phyloP scores from a whole-genome alignment of 805 yeast species.

The Pichia cabralensis region DNA sequence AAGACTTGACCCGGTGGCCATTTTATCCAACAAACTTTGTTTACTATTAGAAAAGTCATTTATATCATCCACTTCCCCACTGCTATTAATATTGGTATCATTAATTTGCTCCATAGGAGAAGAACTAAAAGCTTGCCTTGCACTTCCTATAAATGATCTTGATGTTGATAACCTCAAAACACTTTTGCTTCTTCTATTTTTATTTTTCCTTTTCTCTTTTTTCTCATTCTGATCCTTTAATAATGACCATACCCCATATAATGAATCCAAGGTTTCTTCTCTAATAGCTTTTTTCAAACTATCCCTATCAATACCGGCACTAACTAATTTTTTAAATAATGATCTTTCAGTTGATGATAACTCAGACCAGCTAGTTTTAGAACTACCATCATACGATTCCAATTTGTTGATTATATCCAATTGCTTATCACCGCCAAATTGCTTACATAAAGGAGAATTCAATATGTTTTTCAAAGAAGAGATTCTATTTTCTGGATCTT shows the following conservation, averaged over 20 bases:
- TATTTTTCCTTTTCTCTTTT: conserved; percentile 29
- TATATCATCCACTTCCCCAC: not conserved
- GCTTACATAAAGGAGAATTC: conserved; percentile 38
- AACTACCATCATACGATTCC: conserved; percentile 25
- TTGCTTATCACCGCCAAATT: conserved; percentile 32
- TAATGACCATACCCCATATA: conserved; percentile 69
- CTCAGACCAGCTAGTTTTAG: conserved; percentile 2
- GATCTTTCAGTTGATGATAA: conserved; percentile 49
- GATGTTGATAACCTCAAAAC: conserved; percentile 20
- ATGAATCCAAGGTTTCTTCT: conserved; percentile 54
- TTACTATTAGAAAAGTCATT: too few relatives aligned
- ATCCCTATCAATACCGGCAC: conserved; percentile 56
- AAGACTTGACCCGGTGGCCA: too few relatives aligned
- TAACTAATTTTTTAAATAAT: conserved; percentile 47
- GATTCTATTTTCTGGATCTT: conserved; percentile 60
- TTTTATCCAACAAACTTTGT: too few relatives aligned
- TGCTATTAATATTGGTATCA: not conserved
- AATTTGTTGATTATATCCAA: conserved; percentile 30
- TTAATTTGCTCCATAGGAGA: too few relatives aligned
- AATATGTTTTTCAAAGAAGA: conserved; percentile 39
- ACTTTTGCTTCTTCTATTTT: conserved; percentile 19
- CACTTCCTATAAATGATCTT: conserved; percentile 16
- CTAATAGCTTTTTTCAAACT: conserved; percentile 47
- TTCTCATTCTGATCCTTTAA: conserved; percentile 44
- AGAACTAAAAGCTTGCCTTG: conserved; percentile 14